Conservation (phyloP, 306 rosid genomes). For the Citrullus mucosospermus region DNA sequence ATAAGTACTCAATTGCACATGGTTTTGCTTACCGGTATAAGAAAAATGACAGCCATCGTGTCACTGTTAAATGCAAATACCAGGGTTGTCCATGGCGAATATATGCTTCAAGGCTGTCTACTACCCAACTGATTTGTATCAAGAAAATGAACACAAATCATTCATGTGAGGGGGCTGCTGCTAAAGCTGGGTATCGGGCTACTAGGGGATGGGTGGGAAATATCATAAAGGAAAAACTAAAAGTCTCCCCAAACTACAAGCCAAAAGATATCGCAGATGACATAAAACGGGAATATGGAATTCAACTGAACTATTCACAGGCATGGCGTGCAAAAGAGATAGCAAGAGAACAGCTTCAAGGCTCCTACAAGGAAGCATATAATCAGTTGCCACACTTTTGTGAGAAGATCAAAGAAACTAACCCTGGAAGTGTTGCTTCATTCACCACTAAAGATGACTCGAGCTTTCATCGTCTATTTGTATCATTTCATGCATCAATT, state of each 20-base stretch:
- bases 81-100: conserved; percentile 96
- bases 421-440: conserved; percentile 84
- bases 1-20: conserved; percentile 87
- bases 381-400: conserved; percentile 76
- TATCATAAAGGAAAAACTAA: conserved; percentile 88
- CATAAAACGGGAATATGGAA: conserved; percentile 86
- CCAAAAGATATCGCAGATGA: conserved; percentile 94
- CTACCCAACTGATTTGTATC: conserved; percentile 83
- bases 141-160: conserved; percentile 75
- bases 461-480: conserved; percentile 85
- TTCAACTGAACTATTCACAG: conserved; percentile 90
- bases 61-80: conserved; percentile 89
- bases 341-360: conserved; percentile 94
- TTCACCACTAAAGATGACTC: conserved; percentile 88
- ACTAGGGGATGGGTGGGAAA: conserved; percentile 99
- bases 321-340: conserved; percentile 99
- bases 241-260: conserved; percentile 80
- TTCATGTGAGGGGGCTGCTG: conserved; percentile 83
- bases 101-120: conserved; percentile 82
- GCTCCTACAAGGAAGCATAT: conserved; percentile 94
- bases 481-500: conserved; percentile 73
- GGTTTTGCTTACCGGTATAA: conserved; percentile 88
- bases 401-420: conserved; percentile 80
- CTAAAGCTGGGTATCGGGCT: conserved; percentile 92
- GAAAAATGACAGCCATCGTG: conserved; percentile 89